Evolutionary conservation across 257 asterid genomes (phyloP).

Genomic region (Leonotis leonurus): DNA sequence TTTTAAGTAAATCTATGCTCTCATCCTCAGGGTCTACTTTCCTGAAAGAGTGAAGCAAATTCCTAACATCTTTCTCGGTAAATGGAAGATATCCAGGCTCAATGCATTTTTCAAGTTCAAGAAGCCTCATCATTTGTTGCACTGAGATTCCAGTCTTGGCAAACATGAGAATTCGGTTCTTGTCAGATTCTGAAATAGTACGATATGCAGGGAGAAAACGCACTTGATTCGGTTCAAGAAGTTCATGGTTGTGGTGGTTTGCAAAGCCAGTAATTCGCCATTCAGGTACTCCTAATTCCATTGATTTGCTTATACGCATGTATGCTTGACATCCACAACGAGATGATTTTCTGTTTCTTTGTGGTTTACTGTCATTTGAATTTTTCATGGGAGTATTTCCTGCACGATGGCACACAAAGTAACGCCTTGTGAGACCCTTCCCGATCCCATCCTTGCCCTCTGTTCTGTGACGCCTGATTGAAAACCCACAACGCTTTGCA

Average conservation of each 20-base stretch:
- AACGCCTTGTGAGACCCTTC: slow-evolving; percentile 95
- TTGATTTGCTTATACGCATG: slow-evolving; percentile 87
- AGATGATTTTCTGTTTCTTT: slow-evolving; percentile 87
- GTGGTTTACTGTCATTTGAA: slow-evolving; percentile 62
- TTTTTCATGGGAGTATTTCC: slow-evolving; percentile 85
- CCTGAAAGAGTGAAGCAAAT: slow-evolving; percentile 79
- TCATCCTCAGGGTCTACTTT: slow-evolving; percentile 91
- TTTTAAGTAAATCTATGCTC: slow-evolving; percentile 72
- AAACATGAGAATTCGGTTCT: slow-evolving; percentile 80
- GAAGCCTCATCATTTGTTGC: slow-evolving; percentile 94
- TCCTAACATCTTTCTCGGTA: slow-evolving; percentile 95
- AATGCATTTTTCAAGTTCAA: slow-evolving; percentile 87
- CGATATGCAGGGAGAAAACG: slow-evolving; percentile 98
- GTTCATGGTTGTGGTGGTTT: slow-evolving; percentile 94
- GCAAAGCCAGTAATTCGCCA: slow-evolving; percentile 93
- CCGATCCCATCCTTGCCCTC: slow-evolving; percentile 98
- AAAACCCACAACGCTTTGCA: slow-evolving; percentile 82
- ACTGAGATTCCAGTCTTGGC: slow-evolving; percentile 96
- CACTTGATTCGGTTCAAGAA: slow-evolving; percentile 90
- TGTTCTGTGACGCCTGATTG: slow-evolving; percentile 89
- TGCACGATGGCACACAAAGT: slow-evolving; percentile 97
- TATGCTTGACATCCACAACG: slow-evolving; percentile 98
- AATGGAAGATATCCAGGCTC: slow-evolving; percentile 92
- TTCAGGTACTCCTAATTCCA: slow-evolving; percentile 69
- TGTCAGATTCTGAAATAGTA: slow-evolving; percentile 86